These are phyloP conservation scores for Colletotrichum paranaense DNA, from an alignment of 2,329 filamentous ascomycete species.

Conservation along the genomic window DNA sequence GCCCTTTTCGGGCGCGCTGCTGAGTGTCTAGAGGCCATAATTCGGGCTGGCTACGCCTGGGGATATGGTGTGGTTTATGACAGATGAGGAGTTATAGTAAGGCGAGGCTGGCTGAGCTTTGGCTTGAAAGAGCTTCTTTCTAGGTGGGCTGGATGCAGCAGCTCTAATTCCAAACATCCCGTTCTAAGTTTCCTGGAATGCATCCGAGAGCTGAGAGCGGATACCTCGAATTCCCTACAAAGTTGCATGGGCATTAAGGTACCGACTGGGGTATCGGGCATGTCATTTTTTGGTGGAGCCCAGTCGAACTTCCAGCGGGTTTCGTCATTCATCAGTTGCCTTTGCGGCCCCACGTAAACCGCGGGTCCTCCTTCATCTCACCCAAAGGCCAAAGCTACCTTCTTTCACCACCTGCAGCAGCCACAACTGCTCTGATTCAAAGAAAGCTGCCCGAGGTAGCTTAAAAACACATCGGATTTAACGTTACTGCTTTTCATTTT, in stretches of 20 bases:
- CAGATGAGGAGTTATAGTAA: neutral
- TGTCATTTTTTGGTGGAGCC: conserved; percentile 23
- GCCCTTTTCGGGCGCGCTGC: conserved; percentile 85
- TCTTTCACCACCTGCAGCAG: neutral
- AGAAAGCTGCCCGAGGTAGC: neutral
- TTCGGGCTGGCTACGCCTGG: neutral
- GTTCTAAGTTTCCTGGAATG: conserved; percentile 9
- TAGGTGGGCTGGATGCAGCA: conserved; percentile 24
- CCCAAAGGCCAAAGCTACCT: conserved; percentile 9
- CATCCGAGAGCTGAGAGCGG: neutral
- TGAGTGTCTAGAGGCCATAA: conserved; percentile 68
- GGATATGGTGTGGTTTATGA: neutral
- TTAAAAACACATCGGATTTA: neutral
- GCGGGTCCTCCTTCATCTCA: conserved; percentile 17
- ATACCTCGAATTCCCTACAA: conserved; percentile 1
- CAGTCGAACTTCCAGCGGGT: conserved; percentile 23
- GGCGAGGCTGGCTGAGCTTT: conserved; percentile 17
- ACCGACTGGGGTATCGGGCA: conserved; percentile 15
- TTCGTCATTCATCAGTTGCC: conserved; percentile 39
- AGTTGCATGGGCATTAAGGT: conserved; percentile 27
- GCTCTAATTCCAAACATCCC: conserved; percentile 1
- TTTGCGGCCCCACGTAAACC: conserved; percentile 34
- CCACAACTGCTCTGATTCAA: neutral
- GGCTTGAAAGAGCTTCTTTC: conserved; percentile 17
- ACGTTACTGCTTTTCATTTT: neutral